These are phyloP conservation scores for Fusarium anthophilum DNA, from an alignment of 2,329 filamentous ascomycete species.

Conservation along the genomic window DNA sequence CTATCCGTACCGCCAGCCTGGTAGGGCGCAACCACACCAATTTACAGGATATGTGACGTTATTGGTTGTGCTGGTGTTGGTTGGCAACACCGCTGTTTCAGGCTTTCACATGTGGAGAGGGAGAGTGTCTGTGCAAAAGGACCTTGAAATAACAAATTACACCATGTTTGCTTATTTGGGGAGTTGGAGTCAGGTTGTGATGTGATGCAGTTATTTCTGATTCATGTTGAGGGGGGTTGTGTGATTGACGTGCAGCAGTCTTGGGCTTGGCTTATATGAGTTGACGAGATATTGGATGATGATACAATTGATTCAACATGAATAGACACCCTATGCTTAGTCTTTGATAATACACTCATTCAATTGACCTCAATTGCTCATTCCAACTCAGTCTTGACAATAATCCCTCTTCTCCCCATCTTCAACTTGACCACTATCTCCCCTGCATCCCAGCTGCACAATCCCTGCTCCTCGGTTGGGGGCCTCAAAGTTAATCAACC, in stretches of 20 bases:
- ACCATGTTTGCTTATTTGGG: neutral
- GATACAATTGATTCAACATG: neutral
- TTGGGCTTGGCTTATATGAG: neutral
- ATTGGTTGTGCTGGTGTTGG: neutral
- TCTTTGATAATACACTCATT: neutral
- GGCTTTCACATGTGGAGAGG: neutral
- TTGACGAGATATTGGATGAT: neutral
- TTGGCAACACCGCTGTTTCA: slow-evolving; percentile 27
- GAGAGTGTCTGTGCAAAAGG: slow-evolving; percentile 2
- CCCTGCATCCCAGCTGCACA: neutral
- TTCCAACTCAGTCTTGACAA: fast-evolving
- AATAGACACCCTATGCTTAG: neutral
- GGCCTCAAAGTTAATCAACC: slow-evolving; percentile 10
- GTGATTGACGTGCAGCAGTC: neutral
- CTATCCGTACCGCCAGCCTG: slow-evolving; percentile 2
- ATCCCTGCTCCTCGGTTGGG: slow-evolving; percentile 18
- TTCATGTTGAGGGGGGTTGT: neutral
- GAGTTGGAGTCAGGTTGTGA: neutral
- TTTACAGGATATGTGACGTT: neutral
- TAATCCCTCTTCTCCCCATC: neutral
- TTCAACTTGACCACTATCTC: neutral
- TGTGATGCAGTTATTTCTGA: neutral
- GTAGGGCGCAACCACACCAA: slow-evolving; percentile 16
- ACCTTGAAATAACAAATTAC: slow-evolving; percentile 15
- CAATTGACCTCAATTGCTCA: neutral